Evolutionary conservation across 352 stramenopile species (phyloP).

Genomic region (Thalassiosira oceanica): DNA sequence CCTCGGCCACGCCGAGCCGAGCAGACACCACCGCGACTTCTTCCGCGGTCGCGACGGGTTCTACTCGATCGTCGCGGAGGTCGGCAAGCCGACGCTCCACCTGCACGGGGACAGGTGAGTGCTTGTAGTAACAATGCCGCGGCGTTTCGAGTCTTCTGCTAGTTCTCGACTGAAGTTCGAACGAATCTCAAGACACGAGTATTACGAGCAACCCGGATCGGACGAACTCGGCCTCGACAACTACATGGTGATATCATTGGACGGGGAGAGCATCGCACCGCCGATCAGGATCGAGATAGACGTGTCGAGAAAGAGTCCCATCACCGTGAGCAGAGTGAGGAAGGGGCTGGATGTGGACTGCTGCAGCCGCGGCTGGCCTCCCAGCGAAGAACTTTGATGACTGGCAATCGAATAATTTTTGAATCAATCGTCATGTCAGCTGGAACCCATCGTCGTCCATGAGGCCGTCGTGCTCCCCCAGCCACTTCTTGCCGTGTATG

Average conservation of each 20-base stretch:
- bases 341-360: slow-evolving; percentile 38
- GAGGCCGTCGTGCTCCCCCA: too few species aligned
- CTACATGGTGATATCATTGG: slow-evolving; percentile 33
- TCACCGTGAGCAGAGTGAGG: slow-evolving; percentile 27
- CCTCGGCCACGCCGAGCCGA: slow-evolving; percentile 58
- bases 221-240: not conserved
- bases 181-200: too few species aligned
- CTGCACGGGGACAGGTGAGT: slow-evolving; percentile 55
- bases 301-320: slow-evolving; percentile 22
- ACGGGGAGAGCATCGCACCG: slow-evolving; percentile 20
- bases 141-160: too few species aligned
- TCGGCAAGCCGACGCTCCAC: slow-evolving; percentile 50
- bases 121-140: too few species aligned
- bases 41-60: slow-evolving; percentile 35
- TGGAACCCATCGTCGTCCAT: too few species aligned
- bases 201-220: not conserved
- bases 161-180: too few species aligned
- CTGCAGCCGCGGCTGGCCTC: slow-evolving; percentile 37
- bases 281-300: slow-evolving; percentile 42
- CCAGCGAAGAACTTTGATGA: slow-evolving; percentile 12
- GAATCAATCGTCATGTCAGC: too few species aligned
- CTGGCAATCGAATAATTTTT: too few species aligned
- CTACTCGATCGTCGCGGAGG: slow-evolving; percentile 20
- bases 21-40: slow-evolving; percentile 45
- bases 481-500: too few species aligned